A percentile compares a stretch with the other conserved stretches of the same genome.
These are phyloP conservation scores for Pseudopediastrum boryanum DNA, from an alignment of 139 green algal genomes.

Conservation along the genomic window DNA sequence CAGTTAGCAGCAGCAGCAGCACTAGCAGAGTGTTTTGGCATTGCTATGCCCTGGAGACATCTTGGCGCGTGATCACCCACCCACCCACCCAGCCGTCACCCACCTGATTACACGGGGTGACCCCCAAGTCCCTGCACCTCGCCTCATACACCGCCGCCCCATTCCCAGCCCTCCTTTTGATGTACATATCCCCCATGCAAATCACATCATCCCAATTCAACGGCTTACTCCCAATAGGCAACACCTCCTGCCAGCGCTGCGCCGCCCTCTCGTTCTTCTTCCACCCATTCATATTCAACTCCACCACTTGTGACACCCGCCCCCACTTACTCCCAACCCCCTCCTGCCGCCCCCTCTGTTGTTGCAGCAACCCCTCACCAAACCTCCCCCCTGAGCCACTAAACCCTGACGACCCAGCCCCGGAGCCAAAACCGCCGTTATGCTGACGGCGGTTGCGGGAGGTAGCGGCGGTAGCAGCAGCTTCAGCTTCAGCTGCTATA, in stretches of 20 bases:
- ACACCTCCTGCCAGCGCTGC: conserved; percentile 12
- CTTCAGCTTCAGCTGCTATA: background rate
- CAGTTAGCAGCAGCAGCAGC: background rate
- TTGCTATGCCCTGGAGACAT: background rate
- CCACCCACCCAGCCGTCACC: background rate
- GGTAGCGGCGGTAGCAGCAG: background rate
- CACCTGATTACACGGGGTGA: conserved; percentile 57
- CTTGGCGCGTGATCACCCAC: background rate
- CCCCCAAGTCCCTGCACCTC: conserved; percentile 55
- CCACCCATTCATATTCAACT: conserved; percentile 26
- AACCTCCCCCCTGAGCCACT: background rate
- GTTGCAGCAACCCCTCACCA: too few species aligned
- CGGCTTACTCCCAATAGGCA: background rate
- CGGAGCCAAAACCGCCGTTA: too few species aligned
- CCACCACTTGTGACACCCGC: background rate
- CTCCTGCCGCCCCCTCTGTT: too few species aligned
- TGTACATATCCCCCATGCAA: conserved; percentile 10
- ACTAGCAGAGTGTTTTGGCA: background rate
- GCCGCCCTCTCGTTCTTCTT: background rate
- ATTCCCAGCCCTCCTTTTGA: conserved; percentile 4
- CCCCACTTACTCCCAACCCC: background rate
- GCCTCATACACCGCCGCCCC: conserved; percentile 13
- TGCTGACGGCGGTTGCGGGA: too few species aligned
- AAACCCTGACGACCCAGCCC: background rate
- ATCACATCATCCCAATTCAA: conserved; percentile 28